Evolutionary conservation across 1,284 basidiomycete genomes (phyloP).

Genomic region (Trichosporon asahii): DNA sequence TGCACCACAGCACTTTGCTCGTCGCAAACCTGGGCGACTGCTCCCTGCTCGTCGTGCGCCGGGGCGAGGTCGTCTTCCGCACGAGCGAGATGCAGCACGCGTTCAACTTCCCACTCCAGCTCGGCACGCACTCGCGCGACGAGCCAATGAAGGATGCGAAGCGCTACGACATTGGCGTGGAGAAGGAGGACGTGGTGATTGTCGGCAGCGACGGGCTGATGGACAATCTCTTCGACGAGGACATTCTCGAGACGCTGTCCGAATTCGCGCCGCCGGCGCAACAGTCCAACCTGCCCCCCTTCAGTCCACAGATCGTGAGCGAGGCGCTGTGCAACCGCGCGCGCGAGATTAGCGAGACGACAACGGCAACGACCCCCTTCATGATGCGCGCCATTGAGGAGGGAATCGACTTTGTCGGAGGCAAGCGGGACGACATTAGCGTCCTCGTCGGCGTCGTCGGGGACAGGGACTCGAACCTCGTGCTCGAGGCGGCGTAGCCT

Average conservation of each 20-base stretch:
- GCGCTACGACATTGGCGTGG: conserved; percentile 68
- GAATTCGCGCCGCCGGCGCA: conserved; percentile 57
- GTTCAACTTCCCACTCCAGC: conserved; percentile 80
- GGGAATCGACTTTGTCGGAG: conserved; percentile 55
- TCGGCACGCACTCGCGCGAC: conserved; percentile 71
- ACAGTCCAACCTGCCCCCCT: conserved; percentile 36
- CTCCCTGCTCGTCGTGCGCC: conserved; percentile 76
- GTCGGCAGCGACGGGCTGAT: conserved; percentile 84
- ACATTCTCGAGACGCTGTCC: conserved; percentile 82
- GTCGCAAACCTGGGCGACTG: conserved; percentile 93
- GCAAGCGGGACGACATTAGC: conserved; percentile 51
- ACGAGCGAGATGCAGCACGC: conserved; percentile 93
- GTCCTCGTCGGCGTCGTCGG: conserved; percentile 50
- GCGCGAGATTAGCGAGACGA: conserved; percentile 55
- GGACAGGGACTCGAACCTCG: conserved; percentile 29
- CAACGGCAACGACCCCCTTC: conserved; percentile 56
- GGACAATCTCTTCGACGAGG: conserved; percentile 94
- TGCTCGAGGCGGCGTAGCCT: conserved; percentile 15
- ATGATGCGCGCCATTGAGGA: conserved; percentile 58
- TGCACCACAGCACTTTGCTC: conserved; percentile 69
- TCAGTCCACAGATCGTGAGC: conserved; percentile 56
- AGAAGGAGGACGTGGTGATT: conserved; percentile 82
- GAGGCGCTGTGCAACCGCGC: conserved; percentile 57
- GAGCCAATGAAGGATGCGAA: conserved; percentile 70
- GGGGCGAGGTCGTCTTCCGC: conserved; percentile 75